phyloP scores from a whole-genome alignment of 768 basidiomycete species.

The Suillus subluteus region DNA sequence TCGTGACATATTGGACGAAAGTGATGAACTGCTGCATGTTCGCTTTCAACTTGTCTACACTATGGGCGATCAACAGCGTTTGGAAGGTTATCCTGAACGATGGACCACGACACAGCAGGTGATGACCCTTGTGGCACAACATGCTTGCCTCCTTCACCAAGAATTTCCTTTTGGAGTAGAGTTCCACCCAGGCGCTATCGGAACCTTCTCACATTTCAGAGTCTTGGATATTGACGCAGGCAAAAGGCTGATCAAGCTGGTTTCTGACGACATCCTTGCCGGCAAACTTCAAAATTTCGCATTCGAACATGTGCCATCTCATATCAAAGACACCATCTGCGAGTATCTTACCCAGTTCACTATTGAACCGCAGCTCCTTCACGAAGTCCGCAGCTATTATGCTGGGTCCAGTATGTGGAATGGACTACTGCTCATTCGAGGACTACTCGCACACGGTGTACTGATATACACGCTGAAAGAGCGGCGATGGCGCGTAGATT shows the following conservation, averaged over 20 bases:
- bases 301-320: slow-evolving; percentile 24
- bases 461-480: slow-evolving; percentile 40
- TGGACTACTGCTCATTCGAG: slow-evolving; percentile 46
- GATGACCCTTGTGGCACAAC: slow-evolving; percentile 30
- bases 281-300: slow-evolving; percentile 21
- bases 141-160: neutral
- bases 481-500: slow-evolving; percentile 56
- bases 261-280: slow-evolving; percentile 23
- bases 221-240: slow-evolving; percentile 10
- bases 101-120: slow-evolving; percentile 46
- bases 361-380: slow-evolving; percentile 10
- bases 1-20: slow-evolving; percentile 35
- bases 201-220: slow-evolving; percentile 13
- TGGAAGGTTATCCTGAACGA: slow-evolving; percentile 45
- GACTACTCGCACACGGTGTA: slow-evolving; percentile 46
- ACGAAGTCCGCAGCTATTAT: slow-evolving; percentile 17
- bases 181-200: neutral
- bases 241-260: neutral
- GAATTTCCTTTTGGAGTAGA: slow-evolving; percentile 14
- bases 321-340: slow-evolving; percentile 20
- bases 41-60: slow-evolving; percentile 53
- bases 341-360: slow-evolving; percentile 28
- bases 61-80: slow-evolving; percentile 35
- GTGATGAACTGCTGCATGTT: slow-evolving; percentile 43
- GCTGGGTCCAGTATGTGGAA: slow-evolving; percentile 34